Evolutionary conservation across 345 rosid species (phyloP).

Genomic region (Hibiscus mutabilis): DNA sequence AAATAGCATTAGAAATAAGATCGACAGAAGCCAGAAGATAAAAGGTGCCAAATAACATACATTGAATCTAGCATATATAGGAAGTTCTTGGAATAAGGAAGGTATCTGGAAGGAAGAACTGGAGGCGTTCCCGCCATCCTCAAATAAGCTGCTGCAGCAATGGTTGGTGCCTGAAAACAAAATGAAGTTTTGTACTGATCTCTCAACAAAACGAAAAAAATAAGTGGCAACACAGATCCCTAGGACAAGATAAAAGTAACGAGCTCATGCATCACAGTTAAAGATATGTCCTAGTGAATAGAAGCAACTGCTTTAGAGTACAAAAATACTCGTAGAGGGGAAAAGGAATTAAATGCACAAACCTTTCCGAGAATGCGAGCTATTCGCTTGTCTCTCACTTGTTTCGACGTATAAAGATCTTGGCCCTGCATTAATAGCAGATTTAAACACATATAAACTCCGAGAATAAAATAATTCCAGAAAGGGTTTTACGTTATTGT

Average conservation of each 20-base stretch:
- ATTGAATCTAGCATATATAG: conserved; percentile 92
- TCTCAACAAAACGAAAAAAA: background rate
- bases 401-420: conserved; percentile 72
- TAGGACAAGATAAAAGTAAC: background rate
- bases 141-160: conserved; percentile 95
- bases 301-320: background rate
- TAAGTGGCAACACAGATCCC: background rate
- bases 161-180: conserved; percentile 67
- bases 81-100: conserved; percentile 90
- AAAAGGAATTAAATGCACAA: conserved; percentile 15
- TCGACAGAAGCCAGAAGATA: background rate
- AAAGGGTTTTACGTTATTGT: background rate
- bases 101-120: conserved; percentile 81
- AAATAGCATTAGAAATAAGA: background rate
- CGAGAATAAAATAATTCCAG: background rate
- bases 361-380: conserved; percentile 93
- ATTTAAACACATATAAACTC: background rate
- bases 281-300: background rate
- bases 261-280: background rate
- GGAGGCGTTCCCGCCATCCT: conserved; percentile 97
- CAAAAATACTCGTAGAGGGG: background rate
- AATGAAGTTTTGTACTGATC: background rate
- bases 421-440: conserved; percentile 45
- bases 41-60: conserved; percentile 31
- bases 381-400: conserved; percentile 90